Evolutionary conservation across 208 protist species (phyloP).

Genomic region (Wallacemonas sp.): DNA sequence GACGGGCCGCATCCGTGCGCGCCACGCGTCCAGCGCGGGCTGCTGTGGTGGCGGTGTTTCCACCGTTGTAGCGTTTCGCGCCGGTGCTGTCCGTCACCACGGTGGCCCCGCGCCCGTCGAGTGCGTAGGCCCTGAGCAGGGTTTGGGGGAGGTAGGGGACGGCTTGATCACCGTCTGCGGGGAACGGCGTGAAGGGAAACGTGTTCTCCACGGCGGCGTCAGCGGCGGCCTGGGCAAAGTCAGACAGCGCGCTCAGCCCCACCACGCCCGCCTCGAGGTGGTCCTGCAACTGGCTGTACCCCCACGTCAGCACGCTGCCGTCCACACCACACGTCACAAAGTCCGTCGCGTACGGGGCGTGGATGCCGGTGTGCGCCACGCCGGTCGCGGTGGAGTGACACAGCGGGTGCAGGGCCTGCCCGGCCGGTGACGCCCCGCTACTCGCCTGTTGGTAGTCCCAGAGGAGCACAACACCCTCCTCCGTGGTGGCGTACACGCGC

Average conservation of each 20-base stretch:
- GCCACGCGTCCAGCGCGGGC: constrained; percentile 16
- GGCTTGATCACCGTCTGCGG: not conserved
- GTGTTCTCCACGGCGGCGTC: constrained; percentile 16
- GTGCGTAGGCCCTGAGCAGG: constrained; percentile 7
- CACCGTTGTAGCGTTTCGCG: not conserved
- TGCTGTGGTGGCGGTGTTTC: not conserved
- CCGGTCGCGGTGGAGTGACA: constrained; percentile 30
- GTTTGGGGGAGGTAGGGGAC: constrained; percentile 15
- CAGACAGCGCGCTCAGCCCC: constrained; percentile 10
- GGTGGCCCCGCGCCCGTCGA: not conserved
- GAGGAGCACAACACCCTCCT: constrained; percentile 55
- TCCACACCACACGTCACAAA: constrained; percentile 61
- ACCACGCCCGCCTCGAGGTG: constrained; percentile 4
- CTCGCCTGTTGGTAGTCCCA: constrained; percentile 52
- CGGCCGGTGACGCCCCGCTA: constrained; percentile 8
- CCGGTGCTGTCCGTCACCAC: constrained; percentile 10
- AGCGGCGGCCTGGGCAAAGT: constrained; percentile 20
- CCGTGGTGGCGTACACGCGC: constrained; percentile 53
- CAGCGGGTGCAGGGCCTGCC: constrained; percentile 8
- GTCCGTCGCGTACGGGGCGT: constrained; percentile 58
- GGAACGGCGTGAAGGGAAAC: constrained; percentile 8
- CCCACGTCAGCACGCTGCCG: constrained; percentile 53
- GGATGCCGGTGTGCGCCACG: constrained; percentile 44
- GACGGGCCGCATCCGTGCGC: constrained; percentile 13
- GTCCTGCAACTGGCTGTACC: constrained; percentile 14